Evolutionary conservation across 371 early-diverging fungal species (phyloP), one percentile per base, ranked within the genome.

Genomic region (Dichotomocladium elegans): DNA sequence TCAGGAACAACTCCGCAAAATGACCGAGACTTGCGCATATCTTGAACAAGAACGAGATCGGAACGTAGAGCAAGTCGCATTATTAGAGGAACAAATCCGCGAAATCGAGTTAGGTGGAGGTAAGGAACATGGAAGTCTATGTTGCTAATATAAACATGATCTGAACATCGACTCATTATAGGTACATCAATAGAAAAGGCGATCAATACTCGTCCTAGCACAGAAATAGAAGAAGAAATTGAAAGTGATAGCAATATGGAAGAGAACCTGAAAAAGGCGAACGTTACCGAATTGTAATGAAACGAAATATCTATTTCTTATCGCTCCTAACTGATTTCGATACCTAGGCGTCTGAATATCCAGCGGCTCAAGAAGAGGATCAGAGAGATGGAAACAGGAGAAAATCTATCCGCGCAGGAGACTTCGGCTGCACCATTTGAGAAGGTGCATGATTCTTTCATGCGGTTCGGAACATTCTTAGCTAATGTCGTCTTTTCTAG

Each of bases 11-110:
- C 51, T 86, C 17, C 74, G 70, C 30, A 74, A 78, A 37, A 72
- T 84, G 51, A 64, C 77, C 17, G 82, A 81, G 37, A 85, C 81
- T 14, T 61, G 91, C 49, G 68, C 75, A 26, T 66, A 81, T 44
- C 41, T 87, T 10, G 91, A 92, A 49, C 70, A 63, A 8, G 89
- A 89, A 30, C 66, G 84, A 40, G 71, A 78, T 58, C 74, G 79
- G 29, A 88, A 89, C 60, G 61, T 75, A 34, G 95, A 94, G 37
- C 86, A 85, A 34, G 88, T 92, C n/a, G 80, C 82, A 46, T 40
- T 81, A 0, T 57, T 95, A 30, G 93, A 95, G 68, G 94, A 93
- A 15, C 79, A 84, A 30, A 72, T 94, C 14, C 79, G 80, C 25
- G 93, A 96, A 62, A 57, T 91, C 37, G 95, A 96, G 57, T 70